Conservation (phyloP, 1,139 yeast species). For the Suhomyces anneliseae region DNA sequence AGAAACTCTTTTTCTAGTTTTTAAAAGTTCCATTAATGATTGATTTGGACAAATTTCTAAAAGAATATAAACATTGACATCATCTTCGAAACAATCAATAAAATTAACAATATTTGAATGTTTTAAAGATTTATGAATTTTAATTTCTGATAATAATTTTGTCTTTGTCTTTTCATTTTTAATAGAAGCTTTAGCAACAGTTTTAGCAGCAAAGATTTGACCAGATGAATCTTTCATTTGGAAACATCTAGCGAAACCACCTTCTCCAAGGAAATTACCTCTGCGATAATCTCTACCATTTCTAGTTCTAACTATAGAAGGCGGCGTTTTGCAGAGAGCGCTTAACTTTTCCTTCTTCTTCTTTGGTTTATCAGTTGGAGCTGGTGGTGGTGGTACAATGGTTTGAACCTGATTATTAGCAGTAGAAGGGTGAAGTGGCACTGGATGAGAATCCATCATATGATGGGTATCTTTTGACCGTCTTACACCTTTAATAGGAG, state of each 20-base stretch:
- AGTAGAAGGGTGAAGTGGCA: conserved; percentile 5
- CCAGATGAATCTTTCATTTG: conserved; percentile 93
- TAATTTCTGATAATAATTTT: conserved; percentile 87
- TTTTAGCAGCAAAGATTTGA: conserved; percentile 90
- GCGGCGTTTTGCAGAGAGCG: conserved; percentile 91
- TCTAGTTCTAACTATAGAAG: conserved; percentile 84
- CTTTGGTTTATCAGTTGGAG: conserved; percentile 24
- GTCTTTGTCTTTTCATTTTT: conserved; percentile 89
- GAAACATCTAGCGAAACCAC: conserved; percentile 98
- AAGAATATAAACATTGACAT: conserved; percentile 85
- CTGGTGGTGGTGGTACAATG: conserved; percentile 13
- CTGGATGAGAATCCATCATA: conserved; percentile 17
- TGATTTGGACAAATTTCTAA: conserved; percentile 94
- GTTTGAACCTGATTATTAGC: conserved; percentile 5
- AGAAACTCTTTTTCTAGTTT: conserved; percentile 75
- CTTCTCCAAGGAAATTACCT: conserved; percentile 92
- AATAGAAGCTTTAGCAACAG: conserved; percentile 94
- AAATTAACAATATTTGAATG: conserved; percentile 91
- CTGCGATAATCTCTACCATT: conserved; percentile 87
- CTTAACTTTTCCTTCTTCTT: conserved; percentile 87
- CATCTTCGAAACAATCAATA: conserved; percentile 94
- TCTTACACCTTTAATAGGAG: conserved; percentile 43
- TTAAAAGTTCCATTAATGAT: conserved; percentile 87
- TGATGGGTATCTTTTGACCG: conserved; percentile 30
- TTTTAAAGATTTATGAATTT: conserved; percentile 86